These are phyloP conservation scores for Trichophyton schoenleinii DNA, from an alignment of 2,329 filamentous ascomycete species.

Conservation along the genomic window DNA sequence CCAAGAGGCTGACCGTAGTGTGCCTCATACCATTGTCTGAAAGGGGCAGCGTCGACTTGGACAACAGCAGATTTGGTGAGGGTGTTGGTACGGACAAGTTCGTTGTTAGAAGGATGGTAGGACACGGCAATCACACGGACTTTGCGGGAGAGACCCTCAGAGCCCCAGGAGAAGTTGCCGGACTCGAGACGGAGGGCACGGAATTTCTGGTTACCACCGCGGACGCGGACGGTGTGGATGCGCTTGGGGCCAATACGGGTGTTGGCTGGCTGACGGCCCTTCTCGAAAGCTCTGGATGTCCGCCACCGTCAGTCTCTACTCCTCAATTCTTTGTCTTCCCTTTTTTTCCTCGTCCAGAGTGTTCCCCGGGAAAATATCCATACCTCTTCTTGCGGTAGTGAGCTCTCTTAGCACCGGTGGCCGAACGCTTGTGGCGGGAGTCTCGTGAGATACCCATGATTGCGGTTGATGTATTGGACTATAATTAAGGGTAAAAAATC, in stretches of 20 bases:
- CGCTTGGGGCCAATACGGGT: slow-evolving; percentile 97
- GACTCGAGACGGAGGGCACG: slow-evolving; percentile 96
- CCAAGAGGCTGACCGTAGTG: slow-evolving; percentile 91
- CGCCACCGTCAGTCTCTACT: not conserved
- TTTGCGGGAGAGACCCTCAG: slow-evolving; percentile 96
- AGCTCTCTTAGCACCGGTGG: slow-evolving; percentile 94
- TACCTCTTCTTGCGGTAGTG: slow-evolving; percentile 62
- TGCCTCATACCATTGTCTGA: slow-evolving; percentile 99
- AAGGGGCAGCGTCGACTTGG: slow-evolving; percentile 96
- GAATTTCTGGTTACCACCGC: slow-evolving; percentile 99
- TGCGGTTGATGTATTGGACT: slow-evolving; percentile 52
- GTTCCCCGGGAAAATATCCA: slow-evolving; percentile 17
- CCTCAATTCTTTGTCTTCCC: not conserved
- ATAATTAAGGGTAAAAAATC: slow-evolving; percentile 9
- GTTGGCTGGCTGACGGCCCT: slow-evolving; percentile 97
- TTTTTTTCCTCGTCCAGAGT: not conserved
- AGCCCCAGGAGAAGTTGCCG: slow-evolving; percentile 99
- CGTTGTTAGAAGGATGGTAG: slow-evolving; percentile 99
- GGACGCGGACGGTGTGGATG: slow-evolving; percentile 91
- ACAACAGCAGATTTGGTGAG: slow-evolving; percentile 97
- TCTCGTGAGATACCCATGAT: slow-evolving; percentile 99
- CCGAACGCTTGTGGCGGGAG: slow-evolving; percentile 99
- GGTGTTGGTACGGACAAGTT: slow-evolving; percentile 99
- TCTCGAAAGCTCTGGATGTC: slow-evolving; percentile 90
- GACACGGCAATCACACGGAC: slow-evolving; percentile 95